These are phyloP conservation scores for Neofusicoccum sp. DNA, from an alignment of 2,329 filamentous ascomycete species.

Conservation along the genomic window DNA sequence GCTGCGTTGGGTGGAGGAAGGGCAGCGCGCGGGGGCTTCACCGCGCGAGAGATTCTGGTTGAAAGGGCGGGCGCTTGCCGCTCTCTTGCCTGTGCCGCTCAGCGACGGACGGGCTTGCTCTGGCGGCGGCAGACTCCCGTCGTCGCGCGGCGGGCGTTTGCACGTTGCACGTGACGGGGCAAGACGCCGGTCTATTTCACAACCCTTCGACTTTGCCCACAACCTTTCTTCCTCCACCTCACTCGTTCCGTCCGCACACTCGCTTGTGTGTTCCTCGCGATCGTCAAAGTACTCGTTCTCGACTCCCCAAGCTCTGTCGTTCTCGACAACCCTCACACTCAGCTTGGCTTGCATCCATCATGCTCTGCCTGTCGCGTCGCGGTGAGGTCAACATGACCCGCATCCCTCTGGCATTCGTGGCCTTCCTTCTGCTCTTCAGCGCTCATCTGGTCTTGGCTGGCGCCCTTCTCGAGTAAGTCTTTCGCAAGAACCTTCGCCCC, in stretches of 20 bases:
- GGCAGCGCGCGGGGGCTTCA: too few species aligned
- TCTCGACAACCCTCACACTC: not conserved
- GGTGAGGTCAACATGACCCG: not conserved
- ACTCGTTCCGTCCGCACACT: not conserved
- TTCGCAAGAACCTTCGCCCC: not conserved
- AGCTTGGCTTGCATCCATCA: not conserved
- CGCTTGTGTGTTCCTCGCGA: not conserved
- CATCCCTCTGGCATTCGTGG: not conserved
- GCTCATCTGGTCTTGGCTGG: not conserved
- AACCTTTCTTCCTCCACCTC: not conserved
- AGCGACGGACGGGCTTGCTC: too few species aligned
- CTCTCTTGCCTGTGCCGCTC: too few species aligned
- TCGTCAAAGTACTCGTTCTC: not conserved
- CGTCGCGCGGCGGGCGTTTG: too few species aligned
- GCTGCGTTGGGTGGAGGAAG: too few species aligned
- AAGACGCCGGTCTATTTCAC: not conserved
- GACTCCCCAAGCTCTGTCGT: not conserved
- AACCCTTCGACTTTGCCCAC: not conserved
- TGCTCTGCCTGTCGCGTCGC: not conserved
- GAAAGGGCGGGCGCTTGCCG: too few species aligned
- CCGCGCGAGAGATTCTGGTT: too few species aligned
- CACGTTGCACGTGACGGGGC: not conserved
- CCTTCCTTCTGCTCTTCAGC: slow-evolving; percentile 3
- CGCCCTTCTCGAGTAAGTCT: not conserved
- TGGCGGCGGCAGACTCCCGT: too few species aligned